These are phyloP conservation scores for Suhomyces bolitotheri DNA, from an alignment of 1,139 yeast species.

Conservation along the genomic window DNA sequence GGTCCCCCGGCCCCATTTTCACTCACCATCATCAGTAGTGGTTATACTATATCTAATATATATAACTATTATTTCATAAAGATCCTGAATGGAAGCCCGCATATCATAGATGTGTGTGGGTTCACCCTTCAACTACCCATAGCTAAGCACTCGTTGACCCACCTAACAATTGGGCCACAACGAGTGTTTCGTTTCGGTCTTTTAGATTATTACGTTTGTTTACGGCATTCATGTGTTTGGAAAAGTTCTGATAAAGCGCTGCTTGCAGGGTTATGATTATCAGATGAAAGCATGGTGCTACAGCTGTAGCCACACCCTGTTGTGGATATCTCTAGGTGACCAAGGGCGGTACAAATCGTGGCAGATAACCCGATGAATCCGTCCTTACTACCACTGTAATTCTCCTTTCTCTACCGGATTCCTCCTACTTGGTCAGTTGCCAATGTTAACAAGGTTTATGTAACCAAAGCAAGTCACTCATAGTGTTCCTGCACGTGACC, in stretches of 20 bases:
- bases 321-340: too few relatives aligned
- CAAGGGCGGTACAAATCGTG: too few relatives aligned
- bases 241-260: constrained; percentile 19
- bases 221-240: constrained; percentile 24
- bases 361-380: too few relatives aligned
- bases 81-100: constrained; percentile 17
- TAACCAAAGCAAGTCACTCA: background rate
- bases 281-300: constrained; percentile 34
- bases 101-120: constrained; percentile 19
- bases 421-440: too few relatives aligned
- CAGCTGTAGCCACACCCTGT: constrained; percentile 16
- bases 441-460: too few relatives aligned
- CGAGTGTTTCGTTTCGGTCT: constrained; percentile 31
- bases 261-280: constrained; percentile 16
- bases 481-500: background rate
- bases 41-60: constrained; percentile 25
- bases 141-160: constrained; percentile 24
- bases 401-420: too few relatives aligned
- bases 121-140: constrained; percentile 19
- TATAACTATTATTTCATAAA: constrained; percentile 23
- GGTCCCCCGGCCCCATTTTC: constrained; percentile 17
- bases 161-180: constrained; percentile 23
- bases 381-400: too few relatives aligned
- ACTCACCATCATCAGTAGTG: constrained; percentile 22
- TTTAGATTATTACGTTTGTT: constrained; percentile 31